Base-by-base conservation (phyloP, 441 rosid genomes). In the Omphalea diandra region DNA sequence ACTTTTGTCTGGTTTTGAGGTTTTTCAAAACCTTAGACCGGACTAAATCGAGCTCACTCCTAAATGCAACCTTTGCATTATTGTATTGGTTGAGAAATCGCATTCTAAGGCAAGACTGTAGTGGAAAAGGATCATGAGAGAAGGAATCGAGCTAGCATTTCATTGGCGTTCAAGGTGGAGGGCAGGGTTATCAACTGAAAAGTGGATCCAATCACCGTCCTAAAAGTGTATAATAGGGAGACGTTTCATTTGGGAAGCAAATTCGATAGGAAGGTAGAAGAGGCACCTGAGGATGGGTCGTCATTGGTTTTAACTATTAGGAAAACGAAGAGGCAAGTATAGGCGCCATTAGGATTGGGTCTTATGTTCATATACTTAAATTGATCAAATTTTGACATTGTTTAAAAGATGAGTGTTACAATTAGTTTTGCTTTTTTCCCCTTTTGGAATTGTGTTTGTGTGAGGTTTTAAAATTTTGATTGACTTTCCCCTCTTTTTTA, bases 61-160 rank as follows among this genome's bases (percentile, higher is more conserved):
- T n/a, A 3, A 84, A 36, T 4, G 83, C 83, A 4, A 73, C 81
- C 17, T 71, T n/a, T 7, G 82, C 84, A 58, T 84, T 85, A 31
- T 84, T 80, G 71, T 78, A 84, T 47, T 74, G 83, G 5, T 75
- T 53, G 85, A 84, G 46, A 84, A 81, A 7, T 79, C 75, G 52
- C 73, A 59, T 18, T 82, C 85, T 7, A 85, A 85, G n/a, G 87
- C 73, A 5, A 82, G 67, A 29, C 87, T 81, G 70, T 77, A 84
- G 38, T 74, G 65, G 22, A 84, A 79, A 67, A 74, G 74, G 17
- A 84, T 69, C 14, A 80, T 17, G 2, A 84, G 62, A 7, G 80
- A 82, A 29, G 85, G 73, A 47, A 76, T 38, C 5, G 73, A 67
- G 27, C 73, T 49, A 0, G 78, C 69, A 71, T 59, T 58, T 47